phyloP scores from a whole-genome alignment of 2,329 filamentous ascomycete species.

The Aspergillus pseudonomiae region DNA sequence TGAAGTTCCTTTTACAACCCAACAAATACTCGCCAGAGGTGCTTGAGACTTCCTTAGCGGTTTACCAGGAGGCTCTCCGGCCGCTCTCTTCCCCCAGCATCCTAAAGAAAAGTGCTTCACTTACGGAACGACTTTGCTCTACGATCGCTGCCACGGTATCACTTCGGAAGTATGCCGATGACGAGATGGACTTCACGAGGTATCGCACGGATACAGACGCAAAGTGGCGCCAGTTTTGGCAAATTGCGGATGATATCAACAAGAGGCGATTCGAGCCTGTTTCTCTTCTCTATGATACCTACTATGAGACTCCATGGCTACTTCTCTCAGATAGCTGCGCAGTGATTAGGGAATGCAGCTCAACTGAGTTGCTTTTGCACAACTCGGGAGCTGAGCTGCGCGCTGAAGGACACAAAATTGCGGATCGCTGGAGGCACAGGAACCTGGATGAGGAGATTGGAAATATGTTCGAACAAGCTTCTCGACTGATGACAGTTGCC shows the following conservation, averaged over 20 bases:
- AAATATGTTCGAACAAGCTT: slow-evolving; percentile 57
- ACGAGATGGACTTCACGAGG: slow-evolving; percentile 72
- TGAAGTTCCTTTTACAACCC: slow-evolving; percentile 79
- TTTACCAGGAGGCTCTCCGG: slow-evolving; percentile 71
- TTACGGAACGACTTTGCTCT: slow-evolving; percentile 76
- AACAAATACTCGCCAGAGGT: slow-evolving; percentile 79
- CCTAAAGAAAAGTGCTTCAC: slow-evolving; percentile 53
- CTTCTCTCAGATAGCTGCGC: slow-evolving; percentile 81
- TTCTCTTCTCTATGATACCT: slow-evolving; percentile 72
- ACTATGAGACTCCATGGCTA: slow-evolving; percentile 76
- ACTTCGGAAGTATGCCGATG: slow-evolving; percentile 63
- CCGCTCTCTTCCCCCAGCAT: slow-evolving; percentile 45
- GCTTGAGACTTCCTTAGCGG: slow-evolving; percentile 78
- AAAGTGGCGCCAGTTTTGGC: slow-evolving; percentile 90
- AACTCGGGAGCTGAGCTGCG: slow-evolving; percentile 57
- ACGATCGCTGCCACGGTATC: slow-evolving; percentile 71
- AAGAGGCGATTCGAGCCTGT: slow-evolving; percentile 82
- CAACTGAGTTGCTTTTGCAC: slow-evolving; percentile 72
- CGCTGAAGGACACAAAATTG: slow-evolving; percentile 41
- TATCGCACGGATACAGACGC: slow-evolving; percentile 74
- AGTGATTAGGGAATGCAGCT: slow-evolving; percentile 76
- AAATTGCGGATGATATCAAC: slow-evolving; percentile 82
- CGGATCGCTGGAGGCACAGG: slow-evolving; percentile 48
- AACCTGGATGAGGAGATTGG: slow-evolving; percentile 52
- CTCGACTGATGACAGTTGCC: slow-evolving; percentile 70